Evolutionary conservation across 2,329 filamentous ascomycete genomes (phyloP), one percentile per base, ranked within the genome.

Genomic region (Shiraia sp.): DNA sequence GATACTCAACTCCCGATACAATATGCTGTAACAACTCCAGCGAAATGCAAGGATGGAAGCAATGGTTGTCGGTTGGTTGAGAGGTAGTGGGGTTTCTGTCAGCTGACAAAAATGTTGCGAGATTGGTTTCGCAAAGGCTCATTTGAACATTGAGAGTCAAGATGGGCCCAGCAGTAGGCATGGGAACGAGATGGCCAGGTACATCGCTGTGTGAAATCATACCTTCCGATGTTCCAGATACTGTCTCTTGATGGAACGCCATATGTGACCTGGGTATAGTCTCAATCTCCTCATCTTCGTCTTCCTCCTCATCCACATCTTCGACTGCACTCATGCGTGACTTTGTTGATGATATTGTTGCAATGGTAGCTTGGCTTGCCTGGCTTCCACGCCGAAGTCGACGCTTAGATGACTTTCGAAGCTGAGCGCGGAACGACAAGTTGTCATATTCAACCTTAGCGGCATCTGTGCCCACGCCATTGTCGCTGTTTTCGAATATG

Each of bases 111-210:
- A 81, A 86, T 1, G 79, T 77, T 7, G 78, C 75, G 9, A 87
- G 72, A 2, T 81, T 85, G 37, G 83, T 73, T 1, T 82, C 81
- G 59, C 85, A 81, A 3, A 83, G 71, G 4, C 79, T 80, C 82
- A 86, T 86, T 56, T 86, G 83, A n/a, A 86, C 81, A 59, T 85
- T 82, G 7, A 86, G 71, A 4, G 78, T 77, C 9, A 83, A 54
- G 32, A 63, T 40, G 6, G 65, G 63, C 8, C 64, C 65, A 1
- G 44, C 36, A 14, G 26, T 36, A 22, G 53, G 54, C 2, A 43
- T 32, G 15, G 58, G 40, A 12, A 65, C 35, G 10, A 65, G 45
- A 8, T 61, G 51, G n/a, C 30, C 42, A 0, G 61, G 58, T 8
- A 55, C 44, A 17, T 69, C 63, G 50, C 63, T 67, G 30, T 77